Evolutionary conservation across 164 flowering plant genomes (phyloP).

Genomic region (Hamamelis virginiana): DNA sequence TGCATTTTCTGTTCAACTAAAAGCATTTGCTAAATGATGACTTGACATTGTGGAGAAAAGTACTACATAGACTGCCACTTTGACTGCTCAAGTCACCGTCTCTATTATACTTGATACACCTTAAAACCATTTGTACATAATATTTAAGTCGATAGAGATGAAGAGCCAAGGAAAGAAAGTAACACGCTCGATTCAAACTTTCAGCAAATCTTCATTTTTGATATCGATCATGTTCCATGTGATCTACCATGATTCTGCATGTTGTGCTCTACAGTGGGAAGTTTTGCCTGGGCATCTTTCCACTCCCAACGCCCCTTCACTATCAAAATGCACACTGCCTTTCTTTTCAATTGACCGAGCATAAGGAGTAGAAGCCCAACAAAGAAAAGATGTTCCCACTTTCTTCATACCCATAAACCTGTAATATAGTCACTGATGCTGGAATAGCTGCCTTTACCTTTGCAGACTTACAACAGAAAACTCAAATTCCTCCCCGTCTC

Average conservation of each 20-base stretch:
- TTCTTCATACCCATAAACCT: background rate
- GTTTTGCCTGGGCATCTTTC: constrained; percentile 1
- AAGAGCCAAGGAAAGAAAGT: too few species aligned
- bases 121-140: too few species aligned
- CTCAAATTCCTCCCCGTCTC: background rate
- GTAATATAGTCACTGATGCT: background rate
- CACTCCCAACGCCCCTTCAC: background rate
- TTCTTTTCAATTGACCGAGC: background rate
- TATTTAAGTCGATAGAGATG: too few species aligned
- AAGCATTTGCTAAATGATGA: background rate
- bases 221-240: background rate
- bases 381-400: constrained; percentile 11
- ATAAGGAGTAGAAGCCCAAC: background rate
- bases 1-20: background rate
- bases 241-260: background rate
- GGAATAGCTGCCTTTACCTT: background rate
- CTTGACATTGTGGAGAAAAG: background rate
- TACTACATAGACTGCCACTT: too few species aligned
- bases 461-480: background rate
- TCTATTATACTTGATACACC: too few species aligned
- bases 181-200: background rate
- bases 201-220: background rate
- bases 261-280: background rate
- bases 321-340: background rate
- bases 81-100: too few species aligned